Conservation (phyloP, 352 stramenopile species). For the Globisporangium sylvaticum region DNA sequence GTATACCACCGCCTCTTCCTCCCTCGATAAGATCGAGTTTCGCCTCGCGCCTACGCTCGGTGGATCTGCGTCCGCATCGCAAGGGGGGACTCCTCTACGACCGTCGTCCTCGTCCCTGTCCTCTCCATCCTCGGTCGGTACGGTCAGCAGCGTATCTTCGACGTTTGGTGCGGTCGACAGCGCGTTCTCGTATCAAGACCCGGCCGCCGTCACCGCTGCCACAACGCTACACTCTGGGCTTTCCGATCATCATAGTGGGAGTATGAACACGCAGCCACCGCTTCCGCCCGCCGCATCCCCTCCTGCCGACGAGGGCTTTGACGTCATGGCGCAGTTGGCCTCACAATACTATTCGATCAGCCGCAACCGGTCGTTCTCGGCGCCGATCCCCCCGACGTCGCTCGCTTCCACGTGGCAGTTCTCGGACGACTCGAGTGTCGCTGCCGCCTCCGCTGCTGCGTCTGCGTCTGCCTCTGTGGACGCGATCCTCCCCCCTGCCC, state of each 20-base stretch:
- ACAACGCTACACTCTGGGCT: slow-evolving; percentile 9
- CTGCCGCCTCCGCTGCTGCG: slow-evolving; percentile 14
- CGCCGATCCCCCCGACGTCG: slow-evolving; percentile 58
- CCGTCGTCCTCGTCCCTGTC: slow-evolving; percentile 17
- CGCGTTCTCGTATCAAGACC: slow-evolving; percentile 14
- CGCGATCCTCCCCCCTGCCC: slow-evolving; percentile 9
- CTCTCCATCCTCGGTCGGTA: slow-evolving; percentile 14
- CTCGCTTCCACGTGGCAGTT: slow-evolving; percentile 57
- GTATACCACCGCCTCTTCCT: slow-evolving; percentile 13
- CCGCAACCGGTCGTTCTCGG: slow-evolving; percentile 68
- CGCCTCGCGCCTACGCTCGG: slow-evolving; percentile 7
- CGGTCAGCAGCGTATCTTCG: slow-evolving; percentile 9
- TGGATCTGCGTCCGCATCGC: slow-evolving; percentile 10
- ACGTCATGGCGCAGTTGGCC: slow-evolving; percentile 80
- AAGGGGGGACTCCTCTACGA: slow-evolving; percentile 3
- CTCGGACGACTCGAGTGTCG: slow-evolving; percentile 34
- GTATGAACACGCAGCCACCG: slow-evolving; percentile 3
- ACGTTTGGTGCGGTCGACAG: slow-evolving; percentile 17
- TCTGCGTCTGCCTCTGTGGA: slow-evolving; percentile 14
- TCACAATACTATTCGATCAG: slow-evolving; percentile 77
- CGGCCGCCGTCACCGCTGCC: background rate
- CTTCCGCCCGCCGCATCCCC: background rate
- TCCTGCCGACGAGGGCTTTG: slow-evolving; percentile 37
- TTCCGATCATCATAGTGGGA: slow-evolving; percentile 4
- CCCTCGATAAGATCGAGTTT: slow-evolving; percentile 29